Evolutionary conservation across 768 basidiomycete species (phyloP).

Genomic region (Trametes coccinea): DNA sequence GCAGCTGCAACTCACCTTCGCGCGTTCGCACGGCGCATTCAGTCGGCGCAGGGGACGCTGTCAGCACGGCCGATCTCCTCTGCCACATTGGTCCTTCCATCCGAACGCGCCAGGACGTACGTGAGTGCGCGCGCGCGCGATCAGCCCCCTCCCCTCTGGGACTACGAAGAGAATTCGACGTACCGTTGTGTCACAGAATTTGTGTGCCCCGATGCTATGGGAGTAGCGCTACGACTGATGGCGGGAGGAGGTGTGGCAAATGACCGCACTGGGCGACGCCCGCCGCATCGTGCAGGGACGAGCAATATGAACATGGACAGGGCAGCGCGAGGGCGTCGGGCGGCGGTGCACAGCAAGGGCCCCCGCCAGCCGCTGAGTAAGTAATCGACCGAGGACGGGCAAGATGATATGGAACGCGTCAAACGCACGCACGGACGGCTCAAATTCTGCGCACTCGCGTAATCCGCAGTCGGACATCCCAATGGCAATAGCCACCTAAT

Average conservation of each 20-base stretch:
- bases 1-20: neutral
- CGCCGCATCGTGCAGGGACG: too few species aligned
- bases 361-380: neutral
- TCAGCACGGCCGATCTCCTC: neutral
- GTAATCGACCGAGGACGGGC: neutral
- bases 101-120: neutral
- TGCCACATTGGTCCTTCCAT: neutral
- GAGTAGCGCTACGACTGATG: too few species aligned
- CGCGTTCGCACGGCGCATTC: conserved; percentile 6
- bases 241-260: neutral
- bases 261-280: neutral
- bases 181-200: too few species aligned
- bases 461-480: too few species aligned
- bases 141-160: neutral
- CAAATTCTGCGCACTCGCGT: too few species aligned
- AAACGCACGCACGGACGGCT: too few species aligned
- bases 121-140: neutral
- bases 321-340: neutral
- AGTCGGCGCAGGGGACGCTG: neutral
- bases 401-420: neutral
- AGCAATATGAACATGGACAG: too few species aligned
- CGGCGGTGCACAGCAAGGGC: neutral
- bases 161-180: neutral
- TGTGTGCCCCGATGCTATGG: too few species aligned
- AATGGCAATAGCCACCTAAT: too few species aligned